phyloP scores from a whole-genome alignment of 2,329 filamentous ascomycete species.

The Ophiognomonia clavigignenti-juglandacearum region DNA sequence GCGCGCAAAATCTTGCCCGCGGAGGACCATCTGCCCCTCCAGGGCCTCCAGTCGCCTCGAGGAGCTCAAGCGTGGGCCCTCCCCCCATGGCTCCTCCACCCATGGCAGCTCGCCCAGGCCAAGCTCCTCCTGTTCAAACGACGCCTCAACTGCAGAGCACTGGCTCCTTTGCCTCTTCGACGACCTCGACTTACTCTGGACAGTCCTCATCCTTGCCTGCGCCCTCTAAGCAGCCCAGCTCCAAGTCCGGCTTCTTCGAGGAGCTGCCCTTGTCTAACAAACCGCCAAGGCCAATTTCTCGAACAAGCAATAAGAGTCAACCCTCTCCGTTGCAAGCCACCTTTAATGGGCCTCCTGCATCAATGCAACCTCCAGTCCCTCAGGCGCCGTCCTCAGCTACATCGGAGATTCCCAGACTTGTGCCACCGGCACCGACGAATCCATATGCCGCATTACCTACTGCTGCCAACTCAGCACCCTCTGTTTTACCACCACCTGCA shows the following conservation, averaged over 20 bases:
- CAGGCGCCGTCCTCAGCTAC: slow-evolving; percentile 19
- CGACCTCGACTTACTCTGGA: slow-evolving; percentile 32
- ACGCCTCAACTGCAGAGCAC: slow-evolving; percentile 22
- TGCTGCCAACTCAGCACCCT: slow-evolving; percentile 18
- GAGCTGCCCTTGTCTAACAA: slow-evolving; percentile 63
- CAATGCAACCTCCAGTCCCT: slow-evolving; percentile 18
- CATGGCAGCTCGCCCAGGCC: slow-evolving; percentile 22
- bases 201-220: slow-evolving; percentile 30
- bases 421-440: slow-evolving; percentile 47
- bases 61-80: slow-evolving; percentile 55
- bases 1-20: slow-evolving; percentile 50
- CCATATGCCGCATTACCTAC: slow-evolving; percentile 48
- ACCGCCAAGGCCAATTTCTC: slow-evolving; percentile 56
- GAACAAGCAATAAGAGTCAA: slow-evolving; percentile 40
- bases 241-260: slow-evolving; percentile 66
- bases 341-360: slow-evolving; percentile 26
- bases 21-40: slow-evolving; percentile 31
- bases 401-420: slow-evolving; percentile 34
- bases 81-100: slow-evolving; percentile 20
- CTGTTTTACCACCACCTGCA: slow-evolving; percentile 25
- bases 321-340: slow-evolving; percentile 37
- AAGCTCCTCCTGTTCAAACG: slow-evolving; percentile 14
- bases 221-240: slow-evolving; percentile 28
- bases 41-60: slow-evolving; percentile 48
- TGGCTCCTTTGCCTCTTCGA: slow-evolving; percentile 26